A percentile compares a stretch with the other conserved stretches of the same genome.
Conservation (phyloP, 2,329 filamentous ascomycete species). For the Fragosphaeria purpurea region DNA sequence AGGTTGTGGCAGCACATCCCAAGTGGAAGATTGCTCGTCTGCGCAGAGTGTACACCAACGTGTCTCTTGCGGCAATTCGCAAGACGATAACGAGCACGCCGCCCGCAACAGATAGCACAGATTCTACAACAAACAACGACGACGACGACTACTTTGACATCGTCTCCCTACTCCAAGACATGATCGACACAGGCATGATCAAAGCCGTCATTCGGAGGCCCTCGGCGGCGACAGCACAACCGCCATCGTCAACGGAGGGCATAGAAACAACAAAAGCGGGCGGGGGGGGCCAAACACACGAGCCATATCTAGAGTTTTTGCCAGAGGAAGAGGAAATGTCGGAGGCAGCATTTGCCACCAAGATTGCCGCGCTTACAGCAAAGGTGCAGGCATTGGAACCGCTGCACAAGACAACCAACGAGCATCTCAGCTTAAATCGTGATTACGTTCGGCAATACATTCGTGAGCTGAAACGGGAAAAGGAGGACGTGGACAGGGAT, state of each 20-base stretch:
- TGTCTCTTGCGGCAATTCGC: conserved; percentile 45
- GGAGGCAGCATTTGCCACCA: conserved; percentile 40
- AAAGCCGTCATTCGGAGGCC: conserved; percentile 38
- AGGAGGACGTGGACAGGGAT: conserved; percentile 22
- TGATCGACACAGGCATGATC: conserved; percentile 47
- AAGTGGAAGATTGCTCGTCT: conserved; percentile 67
- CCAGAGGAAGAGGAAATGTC: conserved; percentile 31
- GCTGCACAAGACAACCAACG: conserved; percentile 41
- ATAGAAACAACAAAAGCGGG: neutral
- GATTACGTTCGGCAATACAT: conserved; percentile 43
- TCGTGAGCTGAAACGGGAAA: conserved; percentile 38
- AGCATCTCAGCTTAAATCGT: conserved; percentile 43
- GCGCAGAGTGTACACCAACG: conserved; percentile 57
- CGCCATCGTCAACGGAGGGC: too few relatives aligned
- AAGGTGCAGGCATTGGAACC: conserved; percentile 35
- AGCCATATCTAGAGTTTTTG: conserved; percentile 42
- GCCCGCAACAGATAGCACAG: neutral
- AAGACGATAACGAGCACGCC: conserved; percentile 35
- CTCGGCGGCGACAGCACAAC: neutral
- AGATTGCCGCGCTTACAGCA: conserved; percentile 32
- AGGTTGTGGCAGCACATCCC: conserved; percentile 62
- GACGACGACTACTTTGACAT: conserved; percentile 33
- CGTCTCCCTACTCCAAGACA: conserved; percentile 37
- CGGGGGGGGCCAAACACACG: conserved; percentile 12
- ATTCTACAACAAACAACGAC: conserved; percentile 20